Base-by-base conservation (phyloP, 148 eudicot genomes). In the Vaccinium vitisidaea region DNA sequence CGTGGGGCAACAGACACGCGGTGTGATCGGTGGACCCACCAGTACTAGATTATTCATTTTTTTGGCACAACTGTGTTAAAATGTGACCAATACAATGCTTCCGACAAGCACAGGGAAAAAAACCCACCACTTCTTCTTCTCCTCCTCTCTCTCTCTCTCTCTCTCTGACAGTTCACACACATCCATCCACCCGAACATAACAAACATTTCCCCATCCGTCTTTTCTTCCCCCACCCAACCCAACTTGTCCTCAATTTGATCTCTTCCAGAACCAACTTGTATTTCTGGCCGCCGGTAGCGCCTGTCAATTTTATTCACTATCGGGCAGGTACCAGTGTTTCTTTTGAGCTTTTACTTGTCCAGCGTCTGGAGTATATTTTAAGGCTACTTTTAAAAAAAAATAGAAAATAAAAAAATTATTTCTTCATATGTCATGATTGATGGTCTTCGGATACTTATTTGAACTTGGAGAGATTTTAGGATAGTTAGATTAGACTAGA, bases 11-110 rank as follows among this genome's bases (percentile, higher is more conserved):
- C 12, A 18, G 48, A 39, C 49, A 73, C 49, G 23, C 23, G 77
- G 77, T 73, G 77, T 73, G 77, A 71, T 39, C 49, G 77, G 23
- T 73, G 49, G 77, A 39, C 77, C 77, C 77, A 73, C 77, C 50
- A 16, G 49, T 27, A 27, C 39, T 18, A 14, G 75, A 70, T 70
- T 70, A 70, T 70, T 70, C 43, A 27, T 32, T 27, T 70, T 70
- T 70, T 70, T 70, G 43, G 75, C 46, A 18, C 75, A 70, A 70
- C 46, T 70, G 46, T 56, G 61, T 56, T 43, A 43, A 43, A 14
- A 21, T 63, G 73, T 46, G 25, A 75, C 54, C 49, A 43, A 75
- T 75, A 43, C 53, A 5, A 19, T 63, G 70, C 70, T 32, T 63
- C 70, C 74, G 43, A 79, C 39, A 55, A 63, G 50, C 25, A 21